A percentile compares a stretch with the other conserved stretches of the same genome.
Evolutionary conservation across 192 early-diverging fungal genomes (phyloP).

Genomic region (Backusella liffmaniae): DNA sequence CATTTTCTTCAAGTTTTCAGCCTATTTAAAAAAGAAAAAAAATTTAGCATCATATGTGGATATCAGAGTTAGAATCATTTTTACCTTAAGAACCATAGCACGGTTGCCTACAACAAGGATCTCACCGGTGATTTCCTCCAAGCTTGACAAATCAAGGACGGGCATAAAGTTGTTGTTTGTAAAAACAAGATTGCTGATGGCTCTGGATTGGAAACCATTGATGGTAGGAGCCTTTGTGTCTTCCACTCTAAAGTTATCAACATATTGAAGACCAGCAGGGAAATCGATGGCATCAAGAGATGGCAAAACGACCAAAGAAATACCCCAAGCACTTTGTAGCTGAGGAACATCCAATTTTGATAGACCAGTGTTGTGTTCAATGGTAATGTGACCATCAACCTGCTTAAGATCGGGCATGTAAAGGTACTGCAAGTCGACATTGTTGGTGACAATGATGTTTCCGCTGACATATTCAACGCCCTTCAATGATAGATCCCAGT

Average conservation of each 20-base stretch:
- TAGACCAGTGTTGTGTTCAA: slow-evolving; percentile 27
- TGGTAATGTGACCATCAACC: slow-evolving; percentile 20
- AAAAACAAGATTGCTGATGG: slow-evolving; percentile 14
- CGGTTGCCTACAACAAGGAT: slow-evolving; percentile 7
- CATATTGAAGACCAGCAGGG: slow-evolving; percentile 19
- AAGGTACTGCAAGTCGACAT: slow-evolving; percentile 15
- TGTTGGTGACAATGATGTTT: slow-evolving; percentile 19
- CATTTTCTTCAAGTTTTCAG: slow-evolving; percentile 45
- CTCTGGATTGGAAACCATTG: slow-evolving; percentile 8
- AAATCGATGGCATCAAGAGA: slow-evolving; percentile 28
- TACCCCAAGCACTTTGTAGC: slow-evolving; percentile 3
- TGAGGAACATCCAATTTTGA: slow-evolving; percentile 18
- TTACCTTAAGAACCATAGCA: not conserved
- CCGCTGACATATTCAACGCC: slow-evolving; percentile 28
- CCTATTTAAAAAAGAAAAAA: slow-evolving; percentile 36
- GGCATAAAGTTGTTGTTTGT: slow-evolving; percentile 34
- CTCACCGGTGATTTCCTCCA: slow-evolving; percentile 15
- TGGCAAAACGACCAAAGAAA: slow-evolving; percentile 31
- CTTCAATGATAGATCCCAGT: slow-evolving; percentile 7
- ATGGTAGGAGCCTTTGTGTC: slow-evolving; percentile 28
- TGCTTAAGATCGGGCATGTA: slow-evolving; percentile 25
- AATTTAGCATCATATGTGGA: not conserved
- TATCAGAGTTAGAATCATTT: not conserved
- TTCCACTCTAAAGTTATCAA: slow-evolving; percentile 12
- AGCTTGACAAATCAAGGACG: slow-evolving; percentile 18